These are phyloP conservation scores for Microcos paniculata DNA, from an alignment of 345 rosid species.

Conservation along the genomic window DNA sequence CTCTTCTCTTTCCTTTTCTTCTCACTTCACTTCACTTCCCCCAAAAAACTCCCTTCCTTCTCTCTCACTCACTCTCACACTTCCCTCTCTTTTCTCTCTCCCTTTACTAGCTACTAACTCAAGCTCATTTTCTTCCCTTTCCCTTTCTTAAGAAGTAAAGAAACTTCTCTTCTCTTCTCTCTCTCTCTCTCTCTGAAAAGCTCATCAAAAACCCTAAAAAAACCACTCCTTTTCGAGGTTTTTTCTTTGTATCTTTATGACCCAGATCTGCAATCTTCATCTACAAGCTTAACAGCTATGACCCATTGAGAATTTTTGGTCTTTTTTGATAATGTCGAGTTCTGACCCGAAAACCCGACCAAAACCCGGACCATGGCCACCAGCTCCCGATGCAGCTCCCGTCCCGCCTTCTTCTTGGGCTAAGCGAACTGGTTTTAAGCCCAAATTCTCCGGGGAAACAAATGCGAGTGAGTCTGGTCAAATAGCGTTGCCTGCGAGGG, in stretches of 20 bases:
- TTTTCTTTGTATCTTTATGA: background rate
- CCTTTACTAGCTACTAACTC: background rate
- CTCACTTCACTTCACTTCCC: background rate
- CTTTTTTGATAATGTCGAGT: slow-evolving; percentile 46
- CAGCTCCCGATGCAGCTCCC: slow-evolving; percentile 71
- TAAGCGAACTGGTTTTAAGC: slow-evolving; percentile 84
- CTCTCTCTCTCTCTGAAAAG: background rate
- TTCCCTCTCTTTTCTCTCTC: background rate
- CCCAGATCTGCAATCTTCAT: slow-evolving; percentile 17
- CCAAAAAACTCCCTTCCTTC: background rate
- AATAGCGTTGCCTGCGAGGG: slow-evolving; percentile 46
- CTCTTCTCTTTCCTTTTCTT: background rate
- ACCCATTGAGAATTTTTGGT: background rate
- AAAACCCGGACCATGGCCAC: slow-evolving; percentile 72
- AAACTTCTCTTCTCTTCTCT: background rate
- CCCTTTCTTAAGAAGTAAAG: background rate
- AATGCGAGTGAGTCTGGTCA: slow-evolving; percentile 79
- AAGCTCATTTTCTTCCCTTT: background rate
- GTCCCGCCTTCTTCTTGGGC: slow-evolving; percentile 97
- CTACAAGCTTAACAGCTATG: slow-evolving; percentile 9
- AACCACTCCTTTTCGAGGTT: background rate
- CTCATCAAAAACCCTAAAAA: background rate
- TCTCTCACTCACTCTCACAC: background rate
- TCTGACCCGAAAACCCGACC: slow-evolving; percentile 71
- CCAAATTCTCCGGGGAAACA: slow-evolving; percentile 94